Evolutionary conservation across 768 basidiomycete species (phyloP).

Genomic region (Calvatia gigantea): DNA sequence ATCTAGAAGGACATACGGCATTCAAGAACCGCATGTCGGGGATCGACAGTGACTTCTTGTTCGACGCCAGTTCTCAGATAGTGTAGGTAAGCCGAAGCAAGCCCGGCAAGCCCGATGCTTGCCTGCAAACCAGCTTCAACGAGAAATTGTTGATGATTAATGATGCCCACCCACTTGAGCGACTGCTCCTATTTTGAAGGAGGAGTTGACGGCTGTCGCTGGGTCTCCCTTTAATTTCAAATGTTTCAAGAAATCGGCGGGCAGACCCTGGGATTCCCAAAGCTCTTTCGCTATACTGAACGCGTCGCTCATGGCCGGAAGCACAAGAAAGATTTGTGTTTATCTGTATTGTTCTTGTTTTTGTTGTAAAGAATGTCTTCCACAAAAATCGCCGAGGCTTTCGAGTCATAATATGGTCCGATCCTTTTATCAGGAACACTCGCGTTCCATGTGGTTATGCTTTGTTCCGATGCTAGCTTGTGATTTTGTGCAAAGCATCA

Average conservation of each 20-base stretch:
- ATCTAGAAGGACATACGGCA: slow-evolving; percentile 37
- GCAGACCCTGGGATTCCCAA: slow-evolving; percentile 41
- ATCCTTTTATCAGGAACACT: too few species aligned
- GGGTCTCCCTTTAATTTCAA: slow-evolving; percentile 35
- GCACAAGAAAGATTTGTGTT: too few species aligned
- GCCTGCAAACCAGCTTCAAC: slow-evolving; percentile 26
- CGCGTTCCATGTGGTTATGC: too few species aligned
- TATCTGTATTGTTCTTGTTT: too few species aligned
- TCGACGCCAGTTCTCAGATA: slow-evolving; percentile 39
- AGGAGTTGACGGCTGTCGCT: slow-evolving; percentile 45
- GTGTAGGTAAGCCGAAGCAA: slow-evolving; percentile 51
- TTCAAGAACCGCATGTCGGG: slow-evolving; percentile 52
- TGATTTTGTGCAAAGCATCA: too few species aligned
- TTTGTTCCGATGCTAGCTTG: too few species aligned
- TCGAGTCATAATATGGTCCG: too few species aligned
- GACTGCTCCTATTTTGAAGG: slow-evolving; percentile 48
- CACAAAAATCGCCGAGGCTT: too few species aligned
- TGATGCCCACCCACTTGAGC: slow-evolving; percentile 41
- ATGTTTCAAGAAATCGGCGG: slow-evolving; percentile 29
- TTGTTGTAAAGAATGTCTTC: too few species aligned
- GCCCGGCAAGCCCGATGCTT: slow-evolving; percentile 45
- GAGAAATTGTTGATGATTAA: background rate
- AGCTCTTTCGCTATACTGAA: slow-evolving; percentile 22
- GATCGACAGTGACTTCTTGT: slow-evolving; percentile 50
- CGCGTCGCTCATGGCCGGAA: slow-evolving; percentile 5